Evolutionary conservation across 331 rosid genomes (phyloP).

Genomic region (Erythrophleum ivorense): DNA sequence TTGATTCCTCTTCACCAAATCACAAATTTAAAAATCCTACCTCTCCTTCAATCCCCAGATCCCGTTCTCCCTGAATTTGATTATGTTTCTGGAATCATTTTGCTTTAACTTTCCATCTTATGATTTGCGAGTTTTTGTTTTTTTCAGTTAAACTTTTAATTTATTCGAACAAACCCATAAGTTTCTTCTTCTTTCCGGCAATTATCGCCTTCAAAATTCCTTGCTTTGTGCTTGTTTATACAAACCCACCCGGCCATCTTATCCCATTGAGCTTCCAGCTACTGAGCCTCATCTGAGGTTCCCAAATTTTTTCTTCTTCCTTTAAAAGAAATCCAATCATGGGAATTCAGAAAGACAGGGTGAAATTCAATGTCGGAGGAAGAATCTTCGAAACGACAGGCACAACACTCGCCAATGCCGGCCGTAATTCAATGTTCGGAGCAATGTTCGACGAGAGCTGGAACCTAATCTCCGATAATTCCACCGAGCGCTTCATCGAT

Average conservation of each 20-base stretch:
- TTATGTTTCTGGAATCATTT: neutral
- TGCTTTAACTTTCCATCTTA: neutral
- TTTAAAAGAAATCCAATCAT: conserved; percentile 37
- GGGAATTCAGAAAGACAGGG: conserved; percentile 65
- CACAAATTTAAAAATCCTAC: conserved; percentile 44
- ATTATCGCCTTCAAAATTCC: neutral
- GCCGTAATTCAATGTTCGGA: conserved; percentile 75
- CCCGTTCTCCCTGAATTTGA: conserved; percentile 40
- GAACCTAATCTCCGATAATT: conserved; percentile 49
- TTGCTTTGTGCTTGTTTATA: conserved; percentile 15
- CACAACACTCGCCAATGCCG: conserved; percentile 84
- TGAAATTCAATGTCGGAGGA: conserved; percentile 83
- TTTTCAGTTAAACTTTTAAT: neutral
- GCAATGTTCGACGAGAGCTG: conserved; percentile 85
- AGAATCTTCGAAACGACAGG: conserved; percentile 74
- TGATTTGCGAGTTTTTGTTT: neutral
- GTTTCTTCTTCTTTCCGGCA: conserved; percentile 13
- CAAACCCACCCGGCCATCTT: neutral
- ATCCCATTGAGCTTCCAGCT: conserved; percentile 5
- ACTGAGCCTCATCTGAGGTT: conserved; percentile 40
- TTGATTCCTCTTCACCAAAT: neutral
- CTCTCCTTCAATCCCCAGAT: conserved; percentile 44
- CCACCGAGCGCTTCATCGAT: conserved; percentile 72
- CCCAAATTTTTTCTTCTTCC: neutral
- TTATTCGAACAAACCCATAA: conserved; percentile 1